Evolutionary conservation across 371 early-diverging fungal genomes (phyloP), one percentile per base, ranked within the genome.

Genomic region (Mucor racemosus): DNA sequence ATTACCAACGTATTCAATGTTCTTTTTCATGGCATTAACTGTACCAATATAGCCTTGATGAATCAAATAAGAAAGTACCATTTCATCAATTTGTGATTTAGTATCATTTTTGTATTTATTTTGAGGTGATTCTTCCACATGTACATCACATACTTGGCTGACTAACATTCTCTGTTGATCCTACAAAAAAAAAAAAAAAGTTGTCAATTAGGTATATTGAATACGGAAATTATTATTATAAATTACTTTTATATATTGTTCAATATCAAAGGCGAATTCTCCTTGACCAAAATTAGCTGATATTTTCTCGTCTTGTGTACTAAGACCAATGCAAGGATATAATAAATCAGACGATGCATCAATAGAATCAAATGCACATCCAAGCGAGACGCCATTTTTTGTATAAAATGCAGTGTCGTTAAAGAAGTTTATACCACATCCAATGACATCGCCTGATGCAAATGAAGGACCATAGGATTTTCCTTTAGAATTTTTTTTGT

Each of bases 211-310:
- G 38, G 48, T 7, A 19, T 15, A 10, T 9, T 9, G 42, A 21
- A 7, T 11, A 7, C 7, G 44, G 44, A 17, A 17, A 8, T 5
- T 15, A 15, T 15, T 44, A 15, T 6, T 33, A 9, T 31, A 53
- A 78, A 15, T 54, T 80, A 87, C 90, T 74, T 85, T 84, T 69
- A 90, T 86, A 67, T 92, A 94, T 48, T 85, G 81, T 7, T 79
- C 86, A 72, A 98, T 97, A 70, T 95, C 95, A 79, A 92, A 99
- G 34, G 80, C 68, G 79, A 99, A 99, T 5, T 87, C 80, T 36
- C 88, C 64, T 31, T 76, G 87, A 1, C 99, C 99, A 89, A 99
- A 99, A 76, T 98, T 99, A 13, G 90, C 94, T 58, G 88, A 82
- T 11, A 97, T 79, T 38, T 86, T 75, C 80, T 98, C 99, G 9